Percentiles rank a stretch among this genome's conserved stretches.
phyloP scores from a whole-genome alignment of 1,284 basidiomycete genomes.

The Ustilago loliicola region DNA sequence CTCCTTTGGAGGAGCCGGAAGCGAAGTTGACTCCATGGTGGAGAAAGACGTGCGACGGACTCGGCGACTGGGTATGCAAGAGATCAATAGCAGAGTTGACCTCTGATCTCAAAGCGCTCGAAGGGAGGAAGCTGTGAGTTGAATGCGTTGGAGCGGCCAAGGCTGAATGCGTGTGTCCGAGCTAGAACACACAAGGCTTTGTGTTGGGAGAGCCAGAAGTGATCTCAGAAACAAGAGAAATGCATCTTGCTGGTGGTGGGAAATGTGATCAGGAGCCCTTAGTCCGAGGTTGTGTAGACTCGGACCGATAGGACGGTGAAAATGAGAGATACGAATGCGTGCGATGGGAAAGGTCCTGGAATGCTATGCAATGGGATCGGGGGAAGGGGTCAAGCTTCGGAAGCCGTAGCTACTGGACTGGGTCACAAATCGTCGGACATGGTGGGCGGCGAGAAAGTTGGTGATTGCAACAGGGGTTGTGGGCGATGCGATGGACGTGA shows the following conservation, averaged over 20 bases:
- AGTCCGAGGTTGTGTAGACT: neutral
- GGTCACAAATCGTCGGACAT: slow-evolving; percentile 40
- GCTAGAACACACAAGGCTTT: slow-evolving; percentile 5
- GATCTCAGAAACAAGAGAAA: slow-evolving; percentile 3
- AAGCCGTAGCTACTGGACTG: slow-evolving; percentile 21
- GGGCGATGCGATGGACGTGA: neutral
- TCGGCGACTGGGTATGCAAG: neutral
- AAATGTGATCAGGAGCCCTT: neutral
- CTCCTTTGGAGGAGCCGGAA: slow-evolving; percentile 25
- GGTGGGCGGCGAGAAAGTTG: slow-evolving; percentile 4
- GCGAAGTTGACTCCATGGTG: slow-evolving; percentile 16
- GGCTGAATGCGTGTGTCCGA: slow-evolving; percentile 1
- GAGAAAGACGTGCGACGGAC: neutral
- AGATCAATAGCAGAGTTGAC: neutral
- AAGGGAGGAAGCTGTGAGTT: neutral
- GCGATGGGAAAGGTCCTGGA: neutral
- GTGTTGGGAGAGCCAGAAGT: slow-evolving; percentile 8
- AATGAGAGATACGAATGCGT: slow-evolving; percentile 1
- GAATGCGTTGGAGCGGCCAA: neutral
- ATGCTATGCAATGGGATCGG: slow-evolving; percentile 13
- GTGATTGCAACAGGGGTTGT: slow-evolving; percentile 7
- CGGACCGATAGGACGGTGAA: neutral
- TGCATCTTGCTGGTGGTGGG: slow-evolving; percentile 7
- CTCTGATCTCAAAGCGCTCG: neutral
- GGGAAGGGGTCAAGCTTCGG: slow-evolving; percentile 15